Evolutionary conservation across 768 basidiomycete species (phyloP).

Genomic region (Boletus tomentosulus): DNA sequence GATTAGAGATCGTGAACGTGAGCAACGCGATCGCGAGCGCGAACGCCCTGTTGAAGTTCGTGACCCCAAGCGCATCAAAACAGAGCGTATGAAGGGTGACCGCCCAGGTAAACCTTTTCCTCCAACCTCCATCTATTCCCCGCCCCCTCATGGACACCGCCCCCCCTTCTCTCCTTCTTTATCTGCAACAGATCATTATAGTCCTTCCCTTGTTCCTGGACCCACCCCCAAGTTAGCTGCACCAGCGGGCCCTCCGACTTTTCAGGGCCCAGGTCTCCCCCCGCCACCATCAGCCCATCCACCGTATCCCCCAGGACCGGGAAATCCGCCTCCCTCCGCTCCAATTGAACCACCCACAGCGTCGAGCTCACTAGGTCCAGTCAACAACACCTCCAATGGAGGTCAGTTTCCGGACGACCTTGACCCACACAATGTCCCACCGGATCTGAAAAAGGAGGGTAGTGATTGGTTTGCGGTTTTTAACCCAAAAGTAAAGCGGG

Average conservation of each 20-base stretch:
- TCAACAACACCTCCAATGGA: conserved; percentile 26
- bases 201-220: conserved; percentile 35
- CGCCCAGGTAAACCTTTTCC: conserved; percentile 37
- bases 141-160: conserved; percentile 32
- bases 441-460: conserved; percentile 54
- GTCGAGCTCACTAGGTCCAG: conserved; percentile 23
- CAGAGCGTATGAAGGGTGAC: conserved; percentile 44
- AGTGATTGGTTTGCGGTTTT: conserved; percentile 88
- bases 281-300: conserved; percentile 31
- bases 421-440: conserved; percentile 31
- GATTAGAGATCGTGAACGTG: conserved; percentile 32
- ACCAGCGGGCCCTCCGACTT: conserved; percentile 28
- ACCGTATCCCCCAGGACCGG: conserved; percentile 31
- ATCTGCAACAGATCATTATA: conserved; percentile 32
- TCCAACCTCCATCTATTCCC: conserved; percentile 25
- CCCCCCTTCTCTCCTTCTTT: conserved; percentile 21
- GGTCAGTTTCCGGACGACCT: conserved; percentile 34
- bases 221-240: conserved; percentile 37
- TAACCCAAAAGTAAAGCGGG: conserved; percentile 74
- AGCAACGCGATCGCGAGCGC: conserved; percentile 42
- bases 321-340: conserved; percentile 30
- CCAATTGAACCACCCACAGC: conserved; percentile 23
- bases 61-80: conserved; percentile 60
- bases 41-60: conserved; percentile 46
- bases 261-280: conserved; percentile 35